Conservation (phyloP, 2,329 filamentous ascomycete genomes). For the Shiraia sp. region DNA sequence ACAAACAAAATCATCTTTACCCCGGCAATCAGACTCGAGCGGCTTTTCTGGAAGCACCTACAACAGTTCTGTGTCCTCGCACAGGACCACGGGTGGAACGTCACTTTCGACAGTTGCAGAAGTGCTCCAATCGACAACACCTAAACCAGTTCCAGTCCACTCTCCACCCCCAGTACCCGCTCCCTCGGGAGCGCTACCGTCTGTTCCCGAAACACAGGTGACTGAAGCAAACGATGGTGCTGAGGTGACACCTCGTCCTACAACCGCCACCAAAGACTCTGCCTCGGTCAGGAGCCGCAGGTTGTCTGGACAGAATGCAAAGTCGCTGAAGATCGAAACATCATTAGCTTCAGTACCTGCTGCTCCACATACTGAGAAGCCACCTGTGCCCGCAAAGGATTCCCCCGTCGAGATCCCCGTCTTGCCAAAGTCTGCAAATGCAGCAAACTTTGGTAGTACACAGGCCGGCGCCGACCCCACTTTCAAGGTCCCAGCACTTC, state of each 20-base stretch:
- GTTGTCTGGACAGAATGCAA: slow-evolving; percentile 77
- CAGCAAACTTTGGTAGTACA: slow-evolving; percentile 29
- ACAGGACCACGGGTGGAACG: slow-evolving; percentile 69
- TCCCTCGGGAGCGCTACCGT: slow-evolving; percentile 36
- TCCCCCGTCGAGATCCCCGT: slow-evolving; percentile 35
- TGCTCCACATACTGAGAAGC: slow-evolving; percentile 42
- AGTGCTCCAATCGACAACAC: slow-evolving; percentile 49
- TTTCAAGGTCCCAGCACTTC: slow-evolving; percentile 39
- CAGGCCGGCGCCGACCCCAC: slow-evolving; percentile 32
- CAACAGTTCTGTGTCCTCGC: slow-evolving; percentile 77
- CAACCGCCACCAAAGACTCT: slow-evolving; percentile 28
- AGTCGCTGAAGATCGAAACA: slow-evolving; percentile 90
- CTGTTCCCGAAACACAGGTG: slow-evolving; percentile 36
- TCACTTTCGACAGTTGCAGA: slow-evolving; percentile 75
- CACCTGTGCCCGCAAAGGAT: slow-evolving; percentile 36
- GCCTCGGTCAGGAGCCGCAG: slow-evolving; percentile 71
- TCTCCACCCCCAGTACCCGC: slow-evolving; percentile 34
- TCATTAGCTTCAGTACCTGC: slow-evolving; percentile 43
- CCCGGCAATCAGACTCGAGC: slow-evolving; percentile 82
- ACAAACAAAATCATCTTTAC: slow-evolving; percentile 68
- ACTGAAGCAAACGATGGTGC: slow-evolving; percentile 26
- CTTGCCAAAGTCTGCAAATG: slow-evolving; percentile 42
- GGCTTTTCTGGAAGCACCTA: slow-evolving; percentile 76
- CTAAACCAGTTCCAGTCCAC: slow-evolving; percentile 36
- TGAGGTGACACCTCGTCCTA: slow-evolving; percentile 33